Base-by-base conservation (phyloP, 2,329 filamentous ascomycete genomes). In the Bipolaris oryzae region DNA sequence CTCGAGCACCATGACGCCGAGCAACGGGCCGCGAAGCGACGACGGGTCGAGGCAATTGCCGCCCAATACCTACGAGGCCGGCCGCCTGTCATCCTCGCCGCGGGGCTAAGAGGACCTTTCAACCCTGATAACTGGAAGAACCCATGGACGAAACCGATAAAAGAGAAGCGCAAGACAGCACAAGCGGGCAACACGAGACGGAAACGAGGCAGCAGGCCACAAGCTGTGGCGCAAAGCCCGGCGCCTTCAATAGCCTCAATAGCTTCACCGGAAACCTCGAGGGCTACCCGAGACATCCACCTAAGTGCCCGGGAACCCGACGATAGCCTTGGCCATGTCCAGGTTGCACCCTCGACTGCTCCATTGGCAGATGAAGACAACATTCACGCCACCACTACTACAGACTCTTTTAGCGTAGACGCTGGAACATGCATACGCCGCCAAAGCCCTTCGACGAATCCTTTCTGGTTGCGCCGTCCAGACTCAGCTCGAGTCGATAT, bases 61-160 rank as follows among this genome's bases (percentile, higher is more conserved):
- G 75, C 80, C 31, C 79, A 81, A 33, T 90, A 84, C 63, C 75
- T 90, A 35, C 74, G 79, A 6, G 89, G 88, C 0, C 76, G 80
- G 28, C 69, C 80, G 1, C 81, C 88, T 0, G 67, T 83, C 21
- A 78, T 92, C 2, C 71, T 87, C 3, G 88, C 89, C 11, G 84
- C 88, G 6, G 74, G 77, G 5, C 77, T 91, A 3, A 81, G 77
- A 57, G 89, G 88, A 0, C 89, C 88, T 0, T 89, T 90, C 61
- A 79, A 71, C 23, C 28, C 28, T 4, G 50, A 67, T 5, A 57
- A 59, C 34, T 77, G 74, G 74, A 65, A 66, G 46, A 77, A 77
- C 46, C 75, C 76, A 18, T 78, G 75, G 74, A 23, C 62, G 20
- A 39, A 58, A 10, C 16, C 55, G 10, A 45, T 43, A 43, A 54